Conservation (phyloP, 2,329 filamentous ascomycete species). For the Venturiaceae sp. region DNA sequence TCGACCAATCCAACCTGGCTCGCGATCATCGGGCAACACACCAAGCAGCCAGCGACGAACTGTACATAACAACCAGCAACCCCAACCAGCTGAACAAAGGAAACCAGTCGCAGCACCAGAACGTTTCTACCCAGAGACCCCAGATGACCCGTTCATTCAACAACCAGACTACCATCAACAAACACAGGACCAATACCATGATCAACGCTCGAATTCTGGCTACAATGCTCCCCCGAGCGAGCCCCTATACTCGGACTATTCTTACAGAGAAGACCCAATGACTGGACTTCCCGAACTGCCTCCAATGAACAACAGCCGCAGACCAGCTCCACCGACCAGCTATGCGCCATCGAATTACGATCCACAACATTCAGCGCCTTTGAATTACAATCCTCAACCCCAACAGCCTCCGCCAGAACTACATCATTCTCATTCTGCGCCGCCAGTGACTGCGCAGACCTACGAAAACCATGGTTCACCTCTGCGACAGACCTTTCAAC, state of each 20-base stretch:
- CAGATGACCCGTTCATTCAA: conserved; percentile 12
- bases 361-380: not conserved
- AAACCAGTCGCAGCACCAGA: conserved; percentile 13
- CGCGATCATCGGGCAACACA: conserved; percentile 10
- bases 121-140: conserved; percentile 18
- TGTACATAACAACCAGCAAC: conserved; percentile 24
- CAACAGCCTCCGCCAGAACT: not conserved
- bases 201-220: not conserved
- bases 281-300: conserved; percentile 4
- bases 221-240: not conserved
- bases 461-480: not conserved
- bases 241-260: not conserved
- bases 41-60: conserved; percentile 18
- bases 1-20: conserved; percentile 6
- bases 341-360: not conserved
- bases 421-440: conserved; percentile 5
- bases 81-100: conserved; percentile 10
- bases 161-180: not conserved
- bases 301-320: conserved; percentile 2
- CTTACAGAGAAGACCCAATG: not conserved
- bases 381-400: not conserved
- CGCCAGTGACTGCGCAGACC: not conserved
- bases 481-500: conserved; percentile 1
- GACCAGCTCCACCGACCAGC: not conserved
- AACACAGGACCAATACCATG: not conserved